Percentiles rank a stretch among this genome's conserved stretches.
Conservation (phyloP, 768 basidiomycete species). For the Suillus decipiens region DNA sequence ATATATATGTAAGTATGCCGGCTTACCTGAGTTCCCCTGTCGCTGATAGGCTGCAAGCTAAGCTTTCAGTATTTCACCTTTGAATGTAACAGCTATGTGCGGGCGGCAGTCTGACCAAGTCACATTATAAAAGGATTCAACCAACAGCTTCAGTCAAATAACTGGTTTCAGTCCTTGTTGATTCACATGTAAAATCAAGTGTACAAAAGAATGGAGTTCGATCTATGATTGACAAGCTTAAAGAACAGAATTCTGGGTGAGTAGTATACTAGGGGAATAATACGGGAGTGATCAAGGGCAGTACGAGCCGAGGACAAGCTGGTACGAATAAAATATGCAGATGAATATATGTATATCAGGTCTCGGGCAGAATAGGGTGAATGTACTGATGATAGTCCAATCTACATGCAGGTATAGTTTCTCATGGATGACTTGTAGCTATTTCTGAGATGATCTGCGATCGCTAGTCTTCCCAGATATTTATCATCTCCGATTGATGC, state of each 20-base stretch:
- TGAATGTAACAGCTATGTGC: too few relatives aligned
- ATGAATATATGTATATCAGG: constrained; percentile 1
- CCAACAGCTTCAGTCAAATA: not conserved
- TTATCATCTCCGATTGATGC: constrained; percentile 76
- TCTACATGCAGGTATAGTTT: constrained; percentile 2
- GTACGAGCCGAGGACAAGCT: not conserved
- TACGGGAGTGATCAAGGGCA: not conserved
- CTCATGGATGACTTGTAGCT: constrained; percentile 2
- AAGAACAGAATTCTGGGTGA: too few relatives aligned
- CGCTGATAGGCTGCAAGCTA: too few relatives aligned
- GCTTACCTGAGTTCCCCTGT: too few relatives aligned
- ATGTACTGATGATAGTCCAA: not conserved
- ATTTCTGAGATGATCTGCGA: not conserved
- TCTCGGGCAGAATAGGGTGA: not conserved
- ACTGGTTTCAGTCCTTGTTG: not conserved
- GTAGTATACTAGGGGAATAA: not conserved
- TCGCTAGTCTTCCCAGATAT: constrained; percentile 49
- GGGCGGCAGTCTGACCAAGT: too few relatives aligned
- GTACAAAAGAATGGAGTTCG: not conserved
- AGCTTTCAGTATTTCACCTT: too few relatives aligned
- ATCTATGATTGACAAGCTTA: not conserved
- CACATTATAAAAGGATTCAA: too few relatives aligned
- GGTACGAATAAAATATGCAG: not conserved
- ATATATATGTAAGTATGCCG: too few relatives aligned
- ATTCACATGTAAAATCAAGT: not conserved